phyloP scores from a whole-genome alignment of 495 filamentous ascomycete species.

The Tuber aestivum region DNA sequence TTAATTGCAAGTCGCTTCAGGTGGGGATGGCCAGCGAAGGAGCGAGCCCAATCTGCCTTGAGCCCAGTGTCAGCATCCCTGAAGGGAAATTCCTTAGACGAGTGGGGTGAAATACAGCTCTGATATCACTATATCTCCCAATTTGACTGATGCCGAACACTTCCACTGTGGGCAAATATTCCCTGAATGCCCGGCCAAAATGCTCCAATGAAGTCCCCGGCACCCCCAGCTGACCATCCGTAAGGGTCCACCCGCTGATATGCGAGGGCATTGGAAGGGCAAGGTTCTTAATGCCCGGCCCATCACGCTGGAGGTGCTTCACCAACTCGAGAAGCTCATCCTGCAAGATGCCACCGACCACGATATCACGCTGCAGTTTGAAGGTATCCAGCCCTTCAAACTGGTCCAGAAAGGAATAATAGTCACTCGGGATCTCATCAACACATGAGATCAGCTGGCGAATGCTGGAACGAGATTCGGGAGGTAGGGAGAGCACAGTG shows the following conservation, averaged over 20 bases:
- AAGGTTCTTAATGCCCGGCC: slow-evolving; percentile 26
- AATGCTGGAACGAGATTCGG: slow-evolving; percentile 20
- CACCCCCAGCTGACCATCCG: slow-evolving; percentile 18
- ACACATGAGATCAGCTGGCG: slow-evolving; percentile 32
- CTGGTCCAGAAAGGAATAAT: slow-evolving; percentile 22
- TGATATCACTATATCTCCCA: slow-evolving; percentile 24
- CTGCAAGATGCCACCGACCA: slow-evolving; percentile 22
- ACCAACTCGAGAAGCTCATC: slow-evolving; percentile 21
- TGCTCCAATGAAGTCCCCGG: slow-evolving; percentile 17
- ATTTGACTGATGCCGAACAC: slow-evolving; percentile 24
- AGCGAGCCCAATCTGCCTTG: slow-evolving; percentile 29
- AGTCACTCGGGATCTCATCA: slow-evolving; percentile 30
- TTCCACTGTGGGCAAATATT: slow-evolving; percentile 26
- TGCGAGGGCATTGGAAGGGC: slow-evolving; percentile 34
- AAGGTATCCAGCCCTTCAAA: slow-evolving; percentile 28
- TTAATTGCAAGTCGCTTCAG: slow-evolving; percentile 27
- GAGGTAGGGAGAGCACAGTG: slow-evolving; percentile 11
- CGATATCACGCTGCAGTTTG: slow-evolving; percentile 24
- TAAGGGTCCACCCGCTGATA: slow-evolving; percentile 22
- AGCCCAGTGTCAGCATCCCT: slow-evolving; percentile 1
- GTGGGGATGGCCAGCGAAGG: slow-evolving; percentile 20
- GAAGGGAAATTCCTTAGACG: neutral
- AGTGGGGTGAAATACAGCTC: slow-evolving; percentile 16
- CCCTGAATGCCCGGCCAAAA: slow-evolving; percentile 16
- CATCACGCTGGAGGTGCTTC: slow-evolving; percentile 19